Percentiles rank a stretch among this genome's conserved stretches.
Evolutionary conservation across 345 rosid genomes (phyloP).

Genomic region (Clausena lansium): DNA sequence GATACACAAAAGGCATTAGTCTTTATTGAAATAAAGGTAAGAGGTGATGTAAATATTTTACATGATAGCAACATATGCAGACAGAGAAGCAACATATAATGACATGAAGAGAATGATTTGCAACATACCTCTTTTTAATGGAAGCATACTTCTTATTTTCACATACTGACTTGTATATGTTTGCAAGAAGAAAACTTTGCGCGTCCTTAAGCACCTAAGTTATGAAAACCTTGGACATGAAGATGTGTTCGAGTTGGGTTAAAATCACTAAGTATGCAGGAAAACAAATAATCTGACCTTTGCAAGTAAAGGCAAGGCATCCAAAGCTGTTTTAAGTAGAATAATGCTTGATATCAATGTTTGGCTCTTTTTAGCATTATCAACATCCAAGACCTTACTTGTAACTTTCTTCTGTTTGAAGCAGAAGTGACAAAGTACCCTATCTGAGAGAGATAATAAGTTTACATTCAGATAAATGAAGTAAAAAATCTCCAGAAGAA

Average conservation of each 20-base stretch:
- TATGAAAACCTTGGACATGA: constrained; percentile 5
- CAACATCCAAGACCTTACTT: constrained; percentile 54
- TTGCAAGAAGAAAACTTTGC: constrained; percentile 78
- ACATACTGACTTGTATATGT: constrained; percentile 69
- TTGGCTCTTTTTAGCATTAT: constrained; percentile 83
- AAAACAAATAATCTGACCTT: constrained; percentile 47
- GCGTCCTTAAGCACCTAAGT: constrained; percentile 84
- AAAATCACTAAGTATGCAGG: neutral
- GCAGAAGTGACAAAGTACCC: constrained; percentile 98
- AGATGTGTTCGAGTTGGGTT: neutral
- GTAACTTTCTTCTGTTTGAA: constrained; percentile 86
- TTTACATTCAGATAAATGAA: constrained; percentile 18
- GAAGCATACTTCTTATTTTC: constrained; percentile 73
- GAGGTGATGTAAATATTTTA: neutral
- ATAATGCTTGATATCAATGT: constrained; percentile 83
- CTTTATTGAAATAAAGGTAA: neutral
- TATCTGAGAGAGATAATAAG: constrained; percentile 48
- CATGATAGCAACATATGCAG: neutral
- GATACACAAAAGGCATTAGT: neutral
- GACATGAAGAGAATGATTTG: constrained; percentile 4
- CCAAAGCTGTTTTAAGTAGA: constrained; percentile 90
- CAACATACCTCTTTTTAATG: constrained; percentile 68
- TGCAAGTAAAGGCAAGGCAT: constrained; percentile 84
- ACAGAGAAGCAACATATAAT: constrained; percentile 6
- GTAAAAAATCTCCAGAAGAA: constrained; percentile 19